Evolutionary conservation across 2,329 filamentous ascomycete species (phyloP), one percentile per base, ranked within the genome.

Genomic region (Colletotrichum sp.): DNA sequence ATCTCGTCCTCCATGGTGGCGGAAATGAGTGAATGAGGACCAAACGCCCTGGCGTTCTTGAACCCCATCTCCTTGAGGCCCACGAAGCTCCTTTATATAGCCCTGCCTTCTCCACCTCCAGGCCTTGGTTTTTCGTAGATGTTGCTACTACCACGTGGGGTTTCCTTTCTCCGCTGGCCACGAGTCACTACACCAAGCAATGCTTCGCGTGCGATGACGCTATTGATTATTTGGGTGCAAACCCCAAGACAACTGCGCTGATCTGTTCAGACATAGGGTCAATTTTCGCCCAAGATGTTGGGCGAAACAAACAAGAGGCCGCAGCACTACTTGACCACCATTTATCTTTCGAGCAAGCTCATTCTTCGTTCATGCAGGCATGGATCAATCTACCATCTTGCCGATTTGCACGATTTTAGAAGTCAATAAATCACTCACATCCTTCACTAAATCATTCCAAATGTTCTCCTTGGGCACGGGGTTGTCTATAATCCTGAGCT

Each of bases 231-330:
- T 5, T 13, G n/a, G n/a, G n/a, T 8, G 0, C n/a, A 7, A 8
- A 52, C 5, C 44, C n/a, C 6, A 0, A 13, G n/a, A 52, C 6
- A 8, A 13, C 0, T 21, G 0, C 8, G 44, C 44, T 0, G 44
- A 49, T 49, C 10, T 13, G 5, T n/a, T 52, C 44, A 13, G 44
- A 4, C 8, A 2, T 21, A 21, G 10, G 6, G n/a, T 21, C n/a
- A 13, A 8, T 21, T 0, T 0, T 21, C 12, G 44, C 10, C 0
- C 44, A 52, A 21, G 10, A 21, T 21, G n/a, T 52, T 21, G 44
- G 0, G 44, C n/a, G 0, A 21, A 52, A 26, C 26, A 28, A 6
- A 2, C 6, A 6, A 12, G n/a, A 21, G n/a, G 10, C 10, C n/a
- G 44, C 10, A 21, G n/a, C n/a, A n/a, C n/a, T n/a, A n/a, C n/a